Evolutionary conservation across 441 rosid genomes (phyloP).

Genomic region (Viola pubescens): DNA sequence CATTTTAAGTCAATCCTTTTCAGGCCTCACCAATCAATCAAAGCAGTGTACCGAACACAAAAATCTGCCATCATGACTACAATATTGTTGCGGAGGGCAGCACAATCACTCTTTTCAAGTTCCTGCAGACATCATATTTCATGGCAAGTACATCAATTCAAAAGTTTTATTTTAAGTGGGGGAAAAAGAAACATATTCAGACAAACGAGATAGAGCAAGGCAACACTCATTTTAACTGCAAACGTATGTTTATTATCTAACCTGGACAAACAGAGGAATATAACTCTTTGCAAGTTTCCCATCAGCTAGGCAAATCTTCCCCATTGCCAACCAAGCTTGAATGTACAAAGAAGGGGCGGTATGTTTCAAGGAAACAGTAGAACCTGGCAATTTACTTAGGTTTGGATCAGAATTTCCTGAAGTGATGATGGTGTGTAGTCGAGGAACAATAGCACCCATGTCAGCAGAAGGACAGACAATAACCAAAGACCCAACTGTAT

Average conservation of each 20-base stretch:
- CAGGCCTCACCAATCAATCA: conserved; percentile 78
- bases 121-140: conserved; percentile 37
- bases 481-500: conserved; percentile 73
- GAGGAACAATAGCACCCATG: conserved; percentile 49
- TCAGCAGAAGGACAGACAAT: conserved; percentile 68
- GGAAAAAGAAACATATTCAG: background rate
- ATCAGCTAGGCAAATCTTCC: conserved; percentile 85
- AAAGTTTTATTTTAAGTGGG: no score
- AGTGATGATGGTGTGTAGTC: conserved; percentile 68
- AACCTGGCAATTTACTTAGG: conserved; percentile 50
- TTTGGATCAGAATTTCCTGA: conserved; percentile 63
- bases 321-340: conserved; percentile 91
- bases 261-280: conserved; percentile 92
- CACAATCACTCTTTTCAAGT: conserved; percentile 84
- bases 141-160: no score
- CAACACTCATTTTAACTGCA: background rate
- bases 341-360: conserved; percentile 61
- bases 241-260: conserved; percentile 20
- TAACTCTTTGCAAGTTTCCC: conserved; percentile 84
- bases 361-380: conserved; percentile 52
- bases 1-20: conserved; percentile 5
- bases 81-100: conserved; percentile 87
- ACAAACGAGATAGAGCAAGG: no score
- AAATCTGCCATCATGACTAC: conserved; percentile 85
- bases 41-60: conserved; percentile 84